phyloP scores from a whole-genome alignment of 371 early-diverging fungal genomes.

The Mortierella sp. region DNA sequence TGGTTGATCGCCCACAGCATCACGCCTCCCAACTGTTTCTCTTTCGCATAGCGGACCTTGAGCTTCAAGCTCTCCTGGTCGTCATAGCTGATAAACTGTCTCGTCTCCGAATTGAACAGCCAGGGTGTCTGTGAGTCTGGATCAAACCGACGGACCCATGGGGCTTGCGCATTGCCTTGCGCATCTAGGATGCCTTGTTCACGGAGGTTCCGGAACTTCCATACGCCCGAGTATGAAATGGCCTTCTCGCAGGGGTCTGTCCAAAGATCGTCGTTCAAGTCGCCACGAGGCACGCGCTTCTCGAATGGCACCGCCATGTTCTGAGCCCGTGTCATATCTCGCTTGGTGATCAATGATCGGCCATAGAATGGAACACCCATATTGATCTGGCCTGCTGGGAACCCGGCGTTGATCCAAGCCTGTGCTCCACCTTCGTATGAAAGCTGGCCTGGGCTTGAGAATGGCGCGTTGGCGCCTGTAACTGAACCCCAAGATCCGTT shows the following conservation, averaged over 20 bases:
- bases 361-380: constrained; percentile 75
- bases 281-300: constrained; percentile 54
- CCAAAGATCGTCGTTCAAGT: constrained; percentile 64
- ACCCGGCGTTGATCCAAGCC: constrained; percentile 66
- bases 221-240: constrained; percentile 62
- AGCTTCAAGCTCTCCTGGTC: constrained; percentile 64
- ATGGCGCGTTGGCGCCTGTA: constrained; percentile 74
- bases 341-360: constrained; percentile 55
- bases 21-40: constrained; percentile 63
- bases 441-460: constrained; percentile 43
- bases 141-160: constrained; percentile 75
- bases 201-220: constrained; percentile 74
- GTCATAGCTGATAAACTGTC: constrained; percentile 72
- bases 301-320: constrained; percentile 31
- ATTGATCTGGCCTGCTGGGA: constrained; percentile 67
- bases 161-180: constrained; percentile 60
- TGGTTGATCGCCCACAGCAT: constrained; percentile 68
- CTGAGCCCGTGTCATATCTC: constrained; percentile 28
- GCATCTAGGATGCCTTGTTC: constrained; percentile 66
- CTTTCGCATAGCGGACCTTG: constrained; percentile 63
- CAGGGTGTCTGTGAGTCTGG: constrained; percentile 68
- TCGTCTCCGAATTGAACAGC: constrained; percentile 67
- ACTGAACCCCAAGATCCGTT: constrained; percentile 62
- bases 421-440: constrained; percentile 47
- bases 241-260: constrained; percentile 60